These are phyloP conservation scores for Musa acuminata DNA, from an alignment of 176 grass and related monocot species.

Conservation along the genomic window DNA sequence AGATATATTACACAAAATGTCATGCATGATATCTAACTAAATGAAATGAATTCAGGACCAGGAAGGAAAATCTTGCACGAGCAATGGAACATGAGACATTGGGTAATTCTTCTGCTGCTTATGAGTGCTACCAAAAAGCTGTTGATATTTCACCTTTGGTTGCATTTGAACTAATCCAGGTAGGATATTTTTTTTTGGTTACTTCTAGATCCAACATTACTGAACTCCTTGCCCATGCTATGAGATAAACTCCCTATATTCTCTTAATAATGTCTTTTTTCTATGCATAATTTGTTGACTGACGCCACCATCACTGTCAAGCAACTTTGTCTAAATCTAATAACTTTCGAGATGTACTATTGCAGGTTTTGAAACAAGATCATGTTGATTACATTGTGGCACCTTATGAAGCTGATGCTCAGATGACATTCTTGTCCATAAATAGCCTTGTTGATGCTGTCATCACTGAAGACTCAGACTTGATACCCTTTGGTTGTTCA, in stretches of 20 bases:
- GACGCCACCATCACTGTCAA: background rate
- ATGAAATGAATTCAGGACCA: conserved; percentile 29
- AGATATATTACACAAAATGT: background rate
- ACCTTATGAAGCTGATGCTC: conserved; percentile 96
- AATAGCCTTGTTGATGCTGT: conserved; percentile 96
- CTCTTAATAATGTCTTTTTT: too few species aligned
- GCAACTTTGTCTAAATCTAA: background rate
- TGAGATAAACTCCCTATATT: background rate
- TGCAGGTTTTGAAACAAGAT: conserved; percentile 78
- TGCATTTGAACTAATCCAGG: conserved; percentile 80
- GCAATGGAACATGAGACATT: conserved; percentile 79
- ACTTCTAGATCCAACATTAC: background rate
- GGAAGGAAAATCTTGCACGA: conserved; percentile 86
- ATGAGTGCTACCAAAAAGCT: conserved; percentile 91
- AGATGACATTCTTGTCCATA: conserved; percentile 89
- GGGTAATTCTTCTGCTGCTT: conserved; percentile 81
- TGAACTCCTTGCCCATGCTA: background rate
- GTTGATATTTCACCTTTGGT: conserved; percentile 91
- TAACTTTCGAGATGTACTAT: background rate
- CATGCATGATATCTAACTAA: background rate
- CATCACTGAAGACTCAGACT: conserved; percentile 88
- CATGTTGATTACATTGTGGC: conserved; percentile 92
- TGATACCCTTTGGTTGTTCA: conserved; percentile 97
- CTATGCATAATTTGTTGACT: background rate
- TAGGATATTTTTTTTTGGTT: conserved; percentile 4